Base-by-base conservation (phyloP, 1,284 basidiomycete species). In the Gomphus sp. region DNA sequence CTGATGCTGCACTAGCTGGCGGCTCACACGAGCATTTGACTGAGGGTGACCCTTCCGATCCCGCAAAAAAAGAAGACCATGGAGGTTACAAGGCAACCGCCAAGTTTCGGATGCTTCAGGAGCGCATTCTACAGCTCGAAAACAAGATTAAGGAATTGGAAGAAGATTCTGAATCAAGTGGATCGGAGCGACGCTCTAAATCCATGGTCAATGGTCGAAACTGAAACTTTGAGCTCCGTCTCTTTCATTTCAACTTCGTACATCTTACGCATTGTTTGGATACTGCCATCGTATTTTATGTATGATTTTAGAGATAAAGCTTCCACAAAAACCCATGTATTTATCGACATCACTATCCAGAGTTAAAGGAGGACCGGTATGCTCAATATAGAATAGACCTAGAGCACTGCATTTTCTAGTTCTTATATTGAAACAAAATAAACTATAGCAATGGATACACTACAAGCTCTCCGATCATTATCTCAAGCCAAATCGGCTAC, bases 1-100 rank as follows among this genome's bases (percentile, higher is more conserved):
- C 73, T 59, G 80, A 81, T 28, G 33, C 56, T 41, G 62, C 49
- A 49, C 54, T 49, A 28, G 45, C 39, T 28, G 18, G 31, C 16
- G 45, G 39, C 47, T 45, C 58, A 11, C 34, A 59, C 31, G 58
- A 59, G 39, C 58, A 59, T 39, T 44, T 59, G 6, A 59, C 58
- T 31, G 37, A 54, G 18, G 58, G 58, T 47, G 51, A 55, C 25
- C 12, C 51, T 37, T 54, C 58, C n/a, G 58, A 59, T 36, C 58
- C 47, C 4, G 43, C 41, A 44, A 59, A 59, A 36, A 59, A 59
- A 45, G 58, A 59, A 47, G 45, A 44, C 9, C 14, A 12, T 11
- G 14, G 18, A 34, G 33, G 36, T 16, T 22, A 37, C 14, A 48
- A 55, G 44, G 45, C 52, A n/a, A 55, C 55, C 11, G 58, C 43